A percentile compares a stretch with the other conserved stretches of the same genome.
These are phyloP conservation scores for Eleusine coracana DNA, from an alignment of 176 grass and related monocot genomes.

Conservation along the genomic window DNA sequence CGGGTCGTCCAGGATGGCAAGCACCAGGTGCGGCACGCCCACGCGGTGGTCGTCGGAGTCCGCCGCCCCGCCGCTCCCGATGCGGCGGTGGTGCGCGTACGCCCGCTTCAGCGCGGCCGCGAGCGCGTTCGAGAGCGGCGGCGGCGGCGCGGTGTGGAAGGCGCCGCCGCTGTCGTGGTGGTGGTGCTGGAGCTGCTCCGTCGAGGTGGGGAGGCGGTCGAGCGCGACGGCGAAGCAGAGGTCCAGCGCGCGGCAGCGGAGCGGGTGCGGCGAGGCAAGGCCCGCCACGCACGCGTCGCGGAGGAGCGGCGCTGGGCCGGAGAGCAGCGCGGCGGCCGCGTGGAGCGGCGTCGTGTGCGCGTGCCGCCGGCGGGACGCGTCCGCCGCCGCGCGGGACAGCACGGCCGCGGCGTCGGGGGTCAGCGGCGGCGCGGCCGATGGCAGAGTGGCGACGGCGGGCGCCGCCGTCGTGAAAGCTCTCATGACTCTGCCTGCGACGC, in stretches of 20 bases:
- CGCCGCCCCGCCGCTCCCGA: constrained; percentile 32
- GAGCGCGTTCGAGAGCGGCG: constrained; percentile 79
- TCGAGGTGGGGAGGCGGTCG: constrained; percentile 70
- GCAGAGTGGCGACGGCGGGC: constrained; percentile 42
- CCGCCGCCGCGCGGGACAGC: constrained; percentile 53
- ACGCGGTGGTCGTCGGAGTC: constrained; percentile 66
- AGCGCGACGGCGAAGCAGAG: constrained; percentile 87
- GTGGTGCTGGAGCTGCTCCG: constrained; percentile 31
- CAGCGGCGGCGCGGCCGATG: constrained; percentile 55
- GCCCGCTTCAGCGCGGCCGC: constrained; percentile 85
- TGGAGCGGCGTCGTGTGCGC: constrained; percentile 82
- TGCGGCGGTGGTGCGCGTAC: constrained; percentile 80
- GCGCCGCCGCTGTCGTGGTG: background rate
- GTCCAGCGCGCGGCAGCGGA: constrained; percentile 82
- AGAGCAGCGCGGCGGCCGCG: constrained; percentile 67
- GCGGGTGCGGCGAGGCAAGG: constrained; percentile 51
- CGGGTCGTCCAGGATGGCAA: constrained; percentile 90
- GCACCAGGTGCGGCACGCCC: constrained; percentile 69
- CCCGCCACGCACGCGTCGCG: constrained; percentile 61
- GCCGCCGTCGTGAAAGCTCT: constrained; percentile 51
- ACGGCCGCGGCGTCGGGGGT: constrained; percentile 68
- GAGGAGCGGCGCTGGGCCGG: constrained; percentile 62
- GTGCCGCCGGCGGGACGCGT: constrained; percentile 70
- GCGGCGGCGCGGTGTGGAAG: constrained; percentile 20
- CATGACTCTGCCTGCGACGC: constrained; percentile 34